Evolutionary conservation across 2,329 filamentous ascomycete species (phyloP).

Genomic region (Colletotrichum destructivum): DNA sequence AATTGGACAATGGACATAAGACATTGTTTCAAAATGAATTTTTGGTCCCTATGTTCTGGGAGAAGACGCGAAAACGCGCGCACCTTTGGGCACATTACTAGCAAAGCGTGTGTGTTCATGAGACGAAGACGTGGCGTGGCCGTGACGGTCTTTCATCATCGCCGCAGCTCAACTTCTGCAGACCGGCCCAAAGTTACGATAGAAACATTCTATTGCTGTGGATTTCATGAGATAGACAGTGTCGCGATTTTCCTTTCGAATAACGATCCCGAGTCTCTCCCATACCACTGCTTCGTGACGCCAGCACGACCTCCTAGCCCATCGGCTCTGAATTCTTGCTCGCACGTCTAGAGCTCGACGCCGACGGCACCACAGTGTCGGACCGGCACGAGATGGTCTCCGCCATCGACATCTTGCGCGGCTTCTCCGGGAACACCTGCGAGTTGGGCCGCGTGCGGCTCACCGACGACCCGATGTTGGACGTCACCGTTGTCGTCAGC

Average conservation of each 20-base stretch:
- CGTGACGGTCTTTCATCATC: not conserved
- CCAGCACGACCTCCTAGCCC: not conserved
- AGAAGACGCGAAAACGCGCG: not conserved
- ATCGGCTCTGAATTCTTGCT: too few relatives aligned
- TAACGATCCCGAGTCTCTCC: too few relatives aligned
- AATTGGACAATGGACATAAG: conserved; percentile 5
- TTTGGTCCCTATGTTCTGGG: too few relatives aligned
- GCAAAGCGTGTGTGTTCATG: not conserved
- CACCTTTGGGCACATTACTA: not conserved
- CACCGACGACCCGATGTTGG: conserved; percentile 1
- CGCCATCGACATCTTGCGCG: not conserved
- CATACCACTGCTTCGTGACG: not conserved
- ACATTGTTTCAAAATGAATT: not conserved
- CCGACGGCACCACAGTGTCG: not conserved
- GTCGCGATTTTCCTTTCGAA: too few relatives aligned
- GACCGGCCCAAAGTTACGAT: not conserved
- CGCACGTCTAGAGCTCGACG: not conserved
- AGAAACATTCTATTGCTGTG: too few relatives aligned
- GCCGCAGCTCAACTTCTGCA: not conserved
- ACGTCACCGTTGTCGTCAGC: conserved; percentile 6
- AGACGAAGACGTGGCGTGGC: not conserved
- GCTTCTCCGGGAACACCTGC: not conserved
- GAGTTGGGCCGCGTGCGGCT: conserved; percentile 1
- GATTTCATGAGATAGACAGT: too few relatives aligned
- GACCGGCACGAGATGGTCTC: not conserved